Conservation (phyloP, 2,329 filamentous ascomycete species). For the Cryphonectria parasitica region DNA sequence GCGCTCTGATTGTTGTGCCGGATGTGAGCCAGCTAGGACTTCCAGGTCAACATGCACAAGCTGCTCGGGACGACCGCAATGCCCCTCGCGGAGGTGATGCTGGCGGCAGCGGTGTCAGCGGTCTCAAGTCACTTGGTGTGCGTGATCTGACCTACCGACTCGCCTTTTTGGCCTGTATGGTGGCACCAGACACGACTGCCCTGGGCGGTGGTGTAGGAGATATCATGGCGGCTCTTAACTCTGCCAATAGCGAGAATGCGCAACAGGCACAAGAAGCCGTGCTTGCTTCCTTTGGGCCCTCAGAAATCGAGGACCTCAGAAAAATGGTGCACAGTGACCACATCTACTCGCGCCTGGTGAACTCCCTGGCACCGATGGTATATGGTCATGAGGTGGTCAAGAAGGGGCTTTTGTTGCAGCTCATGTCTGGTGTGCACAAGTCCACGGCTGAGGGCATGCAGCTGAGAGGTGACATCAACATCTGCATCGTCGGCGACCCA, state of each 20-base stretch:
- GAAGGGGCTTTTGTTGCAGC: conserved; percentile 89
- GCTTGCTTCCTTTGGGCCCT: conserved; percentile 79
- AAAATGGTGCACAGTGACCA: conserved; percentile 94
- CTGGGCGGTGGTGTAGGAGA: conserved; percentile 82
- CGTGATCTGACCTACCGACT: conserved; percentile 93
- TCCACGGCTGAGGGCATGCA: conserved; percentile 92
- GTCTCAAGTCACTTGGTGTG: conserved; percentile 90
- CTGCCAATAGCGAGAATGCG: conserved; percentile 70
- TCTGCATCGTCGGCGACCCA: conserved; percentile 96
- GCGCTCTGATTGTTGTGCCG: conserved; percentile 92
- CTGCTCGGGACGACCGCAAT: conserved; percentile 80
- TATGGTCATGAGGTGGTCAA: conserved; percentile 98
- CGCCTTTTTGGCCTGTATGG: conserved; percentile 97
- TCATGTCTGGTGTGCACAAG: conserved; percentile 96
- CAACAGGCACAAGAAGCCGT: conserved; percentile 88
- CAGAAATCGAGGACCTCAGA: conserved; percentile 90
- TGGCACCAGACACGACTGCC: conserved; percentile 83
- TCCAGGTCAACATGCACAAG: conserved; percentile 81
- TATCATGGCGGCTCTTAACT: conserved; percentile 82
- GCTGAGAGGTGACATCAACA: conserved; percentile 95
- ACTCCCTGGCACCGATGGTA: conserved; percentile 94
- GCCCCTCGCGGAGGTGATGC: conserved; percentile 75
- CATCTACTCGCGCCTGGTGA: conserved; percentile 90
- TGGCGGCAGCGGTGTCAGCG: conserved; percentile 82
- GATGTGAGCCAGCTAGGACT: conserved; percentile 94